phyloP scores from a whole-genome alignment of 345 rosid genomes.

The Rhodamnia argentea region DNA sequence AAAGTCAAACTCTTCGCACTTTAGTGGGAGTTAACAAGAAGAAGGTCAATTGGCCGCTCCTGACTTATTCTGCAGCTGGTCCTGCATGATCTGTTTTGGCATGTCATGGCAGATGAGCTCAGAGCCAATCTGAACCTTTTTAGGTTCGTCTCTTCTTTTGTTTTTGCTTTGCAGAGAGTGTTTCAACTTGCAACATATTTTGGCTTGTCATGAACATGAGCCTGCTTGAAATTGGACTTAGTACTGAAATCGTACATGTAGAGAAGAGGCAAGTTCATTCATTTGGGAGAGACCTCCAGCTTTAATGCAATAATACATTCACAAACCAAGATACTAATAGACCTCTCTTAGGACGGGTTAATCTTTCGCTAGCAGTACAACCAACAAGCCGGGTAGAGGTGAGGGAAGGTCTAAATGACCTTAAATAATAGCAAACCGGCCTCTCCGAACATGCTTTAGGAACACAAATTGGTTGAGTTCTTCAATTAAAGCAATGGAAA shows the following conservation, averaged over 20 bases:
- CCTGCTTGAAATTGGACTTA: not conserved
- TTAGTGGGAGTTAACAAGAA: not conserved
- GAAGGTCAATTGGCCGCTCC: not conserved
- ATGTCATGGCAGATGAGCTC: not conserved
- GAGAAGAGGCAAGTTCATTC: not conserved
- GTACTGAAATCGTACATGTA: not conserved
- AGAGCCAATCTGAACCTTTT: not conserved
- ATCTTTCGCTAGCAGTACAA: not conserved
- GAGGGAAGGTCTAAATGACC: conserved; percentile 1
- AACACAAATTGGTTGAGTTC: not conserved
- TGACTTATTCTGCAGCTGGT: not conserved
- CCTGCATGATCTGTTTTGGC: not conserved
- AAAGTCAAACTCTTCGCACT: not conserved
- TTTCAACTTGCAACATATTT: not conserved
- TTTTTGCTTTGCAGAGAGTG: not conserved
- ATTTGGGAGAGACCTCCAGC: not conserved
- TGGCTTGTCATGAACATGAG: not conserved
- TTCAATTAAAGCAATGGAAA: not conserved
- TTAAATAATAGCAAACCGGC: not conserved
- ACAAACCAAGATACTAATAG: not conserved
- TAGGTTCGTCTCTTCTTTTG: not conserved
- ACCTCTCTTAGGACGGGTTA: not conserved
- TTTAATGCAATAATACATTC: not conserved
- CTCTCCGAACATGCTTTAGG: not conserved
- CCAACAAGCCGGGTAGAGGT: conserved; percentile 9